Evolutionary conservation across 176 grass and related monocot genomes (phyloP).

Genomic region (Lolium rigidum): DNA sequence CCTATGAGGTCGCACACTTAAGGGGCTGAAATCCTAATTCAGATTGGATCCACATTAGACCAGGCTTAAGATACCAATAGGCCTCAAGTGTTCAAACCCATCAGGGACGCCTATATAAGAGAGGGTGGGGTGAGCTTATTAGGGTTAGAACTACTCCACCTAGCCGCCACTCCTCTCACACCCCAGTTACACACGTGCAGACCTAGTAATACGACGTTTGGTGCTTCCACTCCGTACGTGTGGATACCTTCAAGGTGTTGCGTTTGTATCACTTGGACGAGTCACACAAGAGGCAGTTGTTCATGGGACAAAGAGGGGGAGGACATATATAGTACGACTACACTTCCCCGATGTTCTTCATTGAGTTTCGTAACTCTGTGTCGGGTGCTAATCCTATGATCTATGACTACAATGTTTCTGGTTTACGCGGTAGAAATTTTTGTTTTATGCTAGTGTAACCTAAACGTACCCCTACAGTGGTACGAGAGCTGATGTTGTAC

Average conservation of each 20-base stretch:
- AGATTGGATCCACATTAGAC: neutral
- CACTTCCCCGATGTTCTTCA: neutral
- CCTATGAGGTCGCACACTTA: neutral
- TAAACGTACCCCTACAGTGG: neutral
- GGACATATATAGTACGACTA: neutral
- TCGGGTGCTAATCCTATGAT: neutral
- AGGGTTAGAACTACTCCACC: neutral
- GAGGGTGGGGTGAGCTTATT: neutral
- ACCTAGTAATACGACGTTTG: neutral
- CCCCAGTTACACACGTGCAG: neutral
- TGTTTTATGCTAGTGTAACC: neutral
- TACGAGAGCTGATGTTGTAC: neutral
- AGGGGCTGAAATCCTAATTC: neutral
- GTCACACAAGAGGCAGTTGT: neutral
- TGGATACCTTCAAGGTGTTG: neutral
- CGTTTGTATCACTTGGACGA: neutral
- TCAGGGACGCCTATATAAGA: neutral
- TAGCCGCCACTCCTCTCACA: neutral
- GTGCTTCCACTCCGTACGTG: neutral
- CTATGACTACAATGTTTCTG: neutral
- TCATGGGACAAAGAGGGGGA: neutral
- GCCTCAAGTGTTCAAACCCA: neutral
- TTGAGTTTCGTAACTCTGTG: neutral
- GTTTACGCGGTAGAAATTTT: neutral
- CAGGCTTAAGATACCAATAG: neutral